Evolutionary conservation across 2,329 filamentous ascomycete species (phyloP), one percentile per base, ranked within the genome.

Genomic region (Tolypocladium guangdongense): DNA sequence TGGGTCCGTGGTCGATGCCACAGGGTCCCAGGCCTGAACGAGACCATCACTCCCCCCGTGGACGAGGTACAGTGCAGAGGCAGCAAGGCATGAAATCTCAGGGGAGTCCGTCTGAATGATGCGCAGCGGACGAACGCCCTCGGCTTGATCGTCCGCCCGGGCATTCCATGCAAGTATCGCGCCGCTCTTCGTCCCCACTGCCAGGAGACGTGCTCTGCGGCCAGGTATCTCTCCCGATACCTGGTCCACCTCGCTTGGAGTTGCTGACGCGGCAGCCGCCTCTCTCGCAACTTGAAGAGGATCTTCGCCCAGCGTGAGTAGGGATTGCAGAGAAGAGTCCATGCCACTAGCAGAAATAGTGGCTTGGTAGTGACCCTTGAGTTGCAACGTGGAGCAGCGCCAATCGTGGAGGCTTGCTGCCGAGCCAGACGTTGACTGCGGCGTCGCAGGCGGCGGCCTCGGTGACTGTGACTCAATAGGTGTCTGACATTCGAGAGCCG

Each of bases 11-110:
- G 80, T 87, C 2, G 92, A 97, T 1, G 86, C 89, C 48, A 99
- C 74, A n/a, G 88, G 88, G 71, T 99, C 93, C 93, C 93, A 99
- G 7, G 90, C 88, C 68, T 97, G 93, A 5, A 96, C 92, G 3
- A 97, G 80, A 1, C 93, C 92, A 69, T 99, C 93, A 60, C 88
- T 96, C 30, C 93, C 93, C 50, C 93, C 93, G 66, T 96, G 89
- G 7, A 97, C 87, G 18, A 99, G 72, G 64, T 95, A 95, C 18
- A 99, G 74, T 2, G 90, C 87, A 1, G 90, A 90, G 48, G 96
- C 68, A 7, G 87, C 93, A 18, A 99, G 70, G 56, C 84, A 89
- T 0, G 90, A 88, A 20, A 97, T 84, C 64, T 90, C 81, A 0
- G 92, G 90, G 0, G 92, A 97, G 47, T 95, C 90, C 0, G 93